A percentile compares a stretch with the other conserved stretches of the same genome.
phyloP scores from a whole-genome alignment of 306 rosid species.

The Amphicarpaea edgeworthii region DNA sequence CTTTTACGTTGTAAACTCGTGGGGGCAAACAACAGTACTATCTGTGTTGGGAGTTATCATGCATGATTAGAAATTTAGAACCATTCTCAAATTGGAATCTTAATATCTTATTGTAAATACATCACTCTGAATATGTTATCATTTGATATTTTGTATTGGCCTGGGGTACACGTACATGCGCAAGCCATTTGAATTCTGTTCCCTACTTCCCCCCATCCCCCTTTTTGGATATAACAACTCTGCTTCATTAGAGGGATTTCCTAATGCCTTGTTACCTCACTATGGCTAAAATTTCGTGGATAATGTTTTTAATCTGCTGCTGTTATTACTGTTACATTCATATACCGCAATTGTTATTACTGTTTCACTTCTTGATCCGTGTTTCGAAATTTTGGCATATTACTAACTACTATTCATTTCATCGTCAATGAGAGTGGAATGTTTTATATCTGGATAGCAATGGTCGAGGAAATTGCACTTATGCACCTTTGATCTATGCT shows the following conservation, averaged over 20 bases:
- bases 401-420: neutral
- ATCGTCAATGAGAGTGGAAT: too few relatives aligned
- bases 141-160: constrained; percentile 27
- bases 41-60: neutral
- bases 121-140: constrained; percentile 7
- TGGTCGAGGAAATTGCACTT: too few relatives aligned
- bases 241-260: neutral
- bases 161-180: constrained; percentile 9
- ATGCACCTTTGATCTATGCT: too few relatives aligned
- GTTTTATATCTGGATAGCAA: too few relatives aligned
- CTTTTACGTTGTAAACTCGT: neutral
- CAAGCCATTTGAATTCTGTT: constrained; percentile 16
- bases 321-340: too few relatives aligned
- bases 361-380: neutral
- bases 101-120: constrained; percentile 37
- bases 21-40: neutral
- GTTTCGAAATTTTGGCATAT: neutral
- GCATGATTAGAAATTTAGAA: constrained; percentile 1
- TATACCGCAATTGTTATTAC: neutral
- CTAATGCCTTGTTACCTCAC: neutral
- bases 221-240: neutral
- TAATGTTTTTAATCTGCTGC: neutral
- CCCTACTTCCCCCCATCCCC: neutral
- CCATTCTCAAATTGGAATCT: constrained; percentile 21
- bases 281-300: neutral